Conservation (phyloP, 805 yeast genomes). For the Debaryomyces castellii region DNA sequence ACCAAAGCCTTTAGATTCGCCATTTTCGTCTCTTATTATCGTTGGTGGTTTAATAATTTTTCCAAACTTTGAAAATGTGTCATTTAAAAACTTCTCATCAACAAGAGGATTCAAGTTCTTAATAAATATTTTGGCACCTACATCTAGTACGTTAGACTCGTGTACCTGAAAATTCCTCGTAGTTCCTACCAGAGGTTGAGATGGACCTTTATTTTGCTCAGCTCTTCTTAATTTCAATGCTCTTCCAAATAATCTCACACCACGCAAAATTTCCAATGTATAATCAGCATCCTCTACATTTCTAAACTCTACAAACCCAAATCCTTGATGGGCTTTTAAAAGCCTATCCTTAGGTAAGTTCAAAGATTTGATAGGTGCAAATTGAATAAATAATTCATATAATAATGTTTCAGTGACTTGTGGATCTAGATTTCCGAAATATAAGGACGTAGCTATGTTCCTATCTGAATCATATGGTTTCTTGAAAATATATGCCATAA, state of each 20-base stretch:
- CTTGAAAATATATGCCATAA: constrained; percentile 31
- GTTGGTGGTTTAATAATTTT: constrained; percentile 48
- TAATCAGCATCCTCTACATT: constrained; percentile 66
- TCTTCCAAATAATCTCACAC: constrained; percentile 61
- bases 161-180: constrained; percentile 11
- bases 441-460: constrained; percentile 64
- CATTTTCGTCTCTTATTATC: constrained; percentile 49
- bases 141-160: constrained; percentile 28
- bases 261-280: constrained; percentile 58
- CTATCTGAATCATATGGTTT: constrained; percentile 45
- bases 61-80: constrained; percentile 72
- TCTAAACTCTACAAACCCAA: constrained; percentile 78
- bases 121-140: constrained; percentile 52
- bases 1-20: constrained; percentile 61
- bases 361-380: constrained; percentile 71
- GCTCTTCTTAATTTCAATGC: constrained; percentile 58
- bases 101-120: constrained; percentile 68
- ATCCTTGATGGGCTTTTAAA: constrained; percentile 73
- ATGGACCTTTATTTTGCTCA: constrained; percentile 20
- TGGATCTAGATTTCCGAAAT: constrained; percentile 81
- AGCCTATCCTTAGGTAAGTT: constrained; percentile 80
- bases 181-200: constrained; percentile 10
- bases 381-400: constrained; percentile 81
- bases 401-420: constrained; percentile 68
- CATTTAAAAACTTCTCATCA: constrained; percentile 55